Base-by-base conservation (phyloP, 352 stramenopile species). In the Phytophthora sansomeana region DNA sequence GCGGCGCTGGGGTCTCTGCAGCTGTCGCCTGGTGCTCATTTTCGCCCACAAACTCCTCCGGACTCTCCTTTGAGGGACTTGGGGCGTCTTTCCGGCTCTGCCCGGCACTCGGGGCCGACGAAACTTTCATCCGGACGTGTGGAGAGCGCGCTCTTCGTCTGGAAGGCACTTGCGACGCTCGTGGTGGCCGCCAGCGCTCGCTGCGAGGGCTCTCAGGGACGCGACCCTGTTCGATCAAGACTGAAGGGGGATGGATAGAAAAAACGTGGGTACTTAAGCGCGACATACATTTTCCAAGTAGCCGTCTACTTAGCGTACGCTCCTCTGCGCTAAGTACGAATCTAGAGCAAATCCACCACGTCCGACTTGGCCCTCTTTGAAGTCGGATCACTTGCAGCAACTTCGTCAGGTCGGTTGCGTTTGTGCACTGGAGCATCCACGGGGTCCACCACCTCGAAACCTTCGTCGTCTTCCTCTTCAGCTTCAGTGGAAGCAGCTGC, bases 291-390 rank as follows among this genome's bases (percentile, higher is more conserved):
- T 41, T 41, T 17, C 6, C 41, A 47, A 47, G 19, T 47, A 11
- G 21, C 21, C 19, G 19, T 17, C n/a, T 6, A 43, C 36, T 28
- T 46, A 11, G 21, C 36, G 14, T 46, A 11, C 36, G 14, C 21
- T 41, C 35, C 9, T 41, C 19, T 16, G 17, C 6, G 19, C 51
- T 73, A 78, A 69, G 70, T 75, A 69, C 65, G 70, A 66, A 64
- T 75, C 44, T 78, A 75, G 24, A 58, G 38, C 36, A 67, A 46
- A 43, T 67, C 47, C 35, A 68, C 55, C 6, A 57, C 36, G 28
- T 61, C 24, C 16, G 49, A 72, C 59, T 78, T 81, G 26, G 8
- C 46, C 30, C 73, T 82, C 49, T 77, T 82, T 21, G 32, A 59
- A 28, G 51, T 56, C 33, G 50, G 47, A 30, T 56, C 60, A 26